These are phyloP conservation scores for Rhodotorula paludigena DNA, from an alignment of 768 basidiomycete species.

Conservation along the genomic window DNA sequence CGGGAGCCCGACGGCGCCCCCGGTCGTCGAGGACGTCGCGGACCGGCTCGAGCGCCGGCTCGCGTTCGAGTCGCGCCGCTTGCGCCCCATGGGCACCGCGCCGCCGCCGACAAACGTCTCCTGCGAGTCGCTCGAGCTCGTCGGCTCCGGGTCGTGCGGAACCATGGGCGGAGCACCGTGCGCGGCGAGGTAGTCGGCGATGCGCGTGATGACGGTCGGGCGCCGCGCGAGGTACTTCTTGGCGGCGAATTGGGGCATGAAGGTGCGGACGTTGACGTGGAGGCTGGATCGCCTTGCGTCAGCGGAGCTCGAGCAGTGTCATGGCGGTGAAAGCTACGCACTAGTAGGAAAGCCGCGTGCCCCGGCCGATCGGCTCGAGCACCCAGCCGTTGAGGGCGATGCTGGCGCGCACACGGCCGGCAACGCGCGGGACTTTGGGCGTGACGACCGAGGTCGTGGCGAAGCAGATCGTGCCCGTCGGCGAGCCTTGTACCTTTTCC, in stretches of 20 bases:
- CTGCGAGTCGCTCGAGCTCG: too few relatives aligned
- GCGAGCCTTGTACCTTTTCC: conserved; percentile 30
- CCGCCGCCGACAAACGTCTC: neutral
- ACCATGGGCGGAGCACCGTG: conserved; percentile 34
- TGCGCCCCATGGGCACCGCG: neutral
- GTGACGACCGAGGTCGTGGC: conserved; percentile 39
- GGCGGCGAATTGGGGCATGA: conserved; percentile 31
- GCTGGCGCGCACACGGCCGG: conserved; percentile 35
- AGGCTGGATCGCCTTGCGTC: conserved; percentile 7
- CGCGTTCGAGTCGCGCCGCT: conserved; percentile 7
- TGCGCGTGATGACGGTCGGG: conserved; percentile 29
- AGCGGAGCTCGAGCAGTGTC: neutral
- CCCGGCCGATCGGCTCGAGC: conserved; percentile 24
- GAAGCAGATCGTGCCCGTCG: conserved; percentile 38
- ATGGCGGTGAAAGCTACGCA: neutral
- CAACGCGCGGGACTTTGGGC: conserved; percentile 37
- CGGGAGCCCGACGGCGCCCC: conserved; percentile 10
- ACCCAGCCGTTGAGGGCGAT: conserved; percentile 40
- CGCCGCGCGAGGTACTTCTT: conserved; percentile 36
- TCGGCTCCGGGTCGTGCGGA: conserved; percentile 24
- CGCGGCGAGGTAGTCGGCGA: conserved; percentile 27
- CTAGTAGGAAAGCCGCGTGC: conserved; percentile 29
- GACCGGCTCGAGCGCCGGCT: conserved; percentile 11
- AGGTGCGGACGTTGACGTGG: conserved; percentile 36
- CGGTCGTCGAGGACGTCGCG: conserved; percentile 1